phyloP scores from a whole-genome alignment of 177 flowering plant genomes.

The Vitis hybrid region DNA sequence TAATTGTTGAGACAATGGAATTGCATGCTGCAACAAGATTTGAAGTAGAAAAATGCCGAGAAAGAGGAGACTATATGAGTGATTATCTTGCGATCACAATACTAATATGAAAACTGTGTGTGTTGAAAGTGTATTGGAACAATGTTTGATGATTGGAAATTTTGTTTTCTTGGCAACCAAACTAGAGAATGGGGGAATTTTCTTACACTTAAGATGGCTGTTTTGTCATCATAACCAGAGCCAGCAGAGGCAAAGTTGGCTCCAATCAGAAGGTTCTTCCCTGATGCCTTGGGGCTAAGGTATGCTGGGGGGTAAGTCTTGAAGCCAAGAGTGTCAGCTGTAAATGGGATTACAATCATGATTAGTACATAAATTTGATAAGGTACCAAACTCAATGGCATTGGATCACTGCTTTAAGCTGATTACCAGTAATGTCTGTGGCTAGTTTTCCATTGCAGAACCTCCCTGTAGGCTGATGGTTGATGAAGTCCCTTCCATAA shows the following conservation, averaged over 20 bases:
- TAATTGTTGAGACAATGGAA: slow-evolving; percentile 69
- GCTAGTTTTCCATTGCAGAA: slow-evolving; percentile 96
- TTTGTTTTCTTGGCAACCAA: background rate
- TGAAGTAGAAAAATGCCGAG: background rate
- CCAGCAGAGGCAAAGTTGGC: slow-evolving; percentile 95
- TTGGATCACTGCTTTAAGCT: background rate
- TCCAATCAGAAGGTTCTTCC: slow-evolving; percentile 83
- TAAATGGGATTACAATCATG: background rate
- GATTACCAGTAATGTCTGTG: slow-evolving; percentile 83
- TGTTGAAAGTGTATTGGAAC: no score
- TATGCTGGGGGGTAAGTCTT: slow-evolving; percentile 71
- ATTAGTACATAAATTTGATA: no score
- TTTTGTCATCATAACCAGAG: slow-evolving; percentile 82
- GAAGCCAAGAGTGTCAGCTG: slow-evolving; percentile 92
- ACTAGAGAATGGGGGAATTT: background rate
- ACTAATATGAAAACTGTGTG: no score
- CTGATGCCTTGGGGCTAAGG: slow-evolving; percentile 89
- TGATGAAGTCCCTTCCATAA: slow-evolving; percentile 79
- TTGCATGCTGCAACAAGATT: slow-evolving; percentile 59
- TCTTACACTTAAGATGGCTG: slow-evolving; percentile 59
- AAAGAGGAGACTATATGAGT: no score
- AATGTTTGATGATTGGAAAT: background rate
- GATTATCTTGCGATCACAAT: no score
- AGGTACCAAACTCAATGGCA: no score
- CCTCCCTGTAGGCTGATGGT: slow-evolving; percentile 74